A percentile compares a stretch with the other conserved stretches of the same genome.
phyloP scores from a whole-genome alignment of 257 asterid genomes.

The Oldenlandia corymbosa region DNA sequence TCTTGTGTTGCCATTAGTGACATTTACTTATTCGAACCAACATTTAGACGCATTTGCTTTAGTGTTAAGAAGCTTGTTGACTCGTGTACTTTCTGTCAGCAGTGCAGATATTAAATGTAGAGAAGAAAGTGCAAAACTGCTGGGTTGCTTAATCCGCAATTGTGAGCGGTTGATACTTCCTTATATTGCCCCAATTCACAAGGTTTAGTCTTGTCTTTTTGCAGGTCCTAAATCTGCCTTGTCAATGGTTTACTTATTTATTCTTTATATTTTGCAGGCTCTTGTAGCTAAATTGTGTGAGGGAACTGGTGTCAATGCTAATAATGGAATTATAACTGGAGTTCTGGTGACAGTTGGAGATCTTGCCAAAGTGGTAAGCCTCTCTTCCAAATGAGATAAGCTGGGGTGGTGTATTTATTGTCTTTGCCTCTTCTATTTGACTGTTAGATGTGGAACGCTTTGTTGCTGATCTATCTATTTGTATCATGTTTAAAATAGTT shows the following conservation, averaged over 20 bases:
- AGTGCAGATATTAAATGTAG: constrained; percentile 98
- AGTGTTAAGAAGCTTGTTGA: constrained; percentile 20
- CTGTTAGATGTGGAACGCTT: too few species aligned
- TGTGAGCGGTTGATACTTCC: constrained; percentile 93
- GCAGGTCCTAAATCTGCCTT: not conserved
- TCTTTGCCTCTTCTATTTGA: not conserved
- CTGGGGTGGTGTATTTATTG: too few species aligned
- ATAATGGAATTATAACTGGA: constrained; percentile 93
- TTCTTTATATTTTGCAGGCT: constrained; percentile 57
- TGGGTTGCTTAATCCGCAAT: constrained; percentile 96
- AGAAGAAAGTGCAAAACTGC: constrained; percentile 96
- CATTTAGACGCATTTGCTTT: constrained; percentile 4
- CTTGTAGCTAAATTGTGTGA: constrained; percentile 82
- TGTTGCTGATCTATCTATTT: too few species aligned
- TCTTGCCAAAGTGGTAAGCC: constrained; percentile 97
- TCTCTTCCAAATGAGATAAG: constrained; percentile 18
- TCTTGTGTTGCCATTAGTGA: not conserved
- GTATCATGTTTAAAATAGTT: too few species aligned
- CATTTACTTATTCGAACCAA: not conserved
- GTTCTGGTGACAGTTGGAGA: constrained; percentile 98
- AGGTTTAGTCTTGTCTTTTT: constrained; percentile 42
- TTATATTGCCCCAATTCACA: constrained; percentile 92
- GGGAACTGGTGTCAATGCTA: constrained; percentile 91
- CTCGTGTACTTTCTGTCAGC: constrained; percentile 37
- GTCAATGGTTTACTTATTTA: not conserved